Conservation (phyloP, 768 basidiomycete genomes). For the Astraeus odoratus region DNA sequence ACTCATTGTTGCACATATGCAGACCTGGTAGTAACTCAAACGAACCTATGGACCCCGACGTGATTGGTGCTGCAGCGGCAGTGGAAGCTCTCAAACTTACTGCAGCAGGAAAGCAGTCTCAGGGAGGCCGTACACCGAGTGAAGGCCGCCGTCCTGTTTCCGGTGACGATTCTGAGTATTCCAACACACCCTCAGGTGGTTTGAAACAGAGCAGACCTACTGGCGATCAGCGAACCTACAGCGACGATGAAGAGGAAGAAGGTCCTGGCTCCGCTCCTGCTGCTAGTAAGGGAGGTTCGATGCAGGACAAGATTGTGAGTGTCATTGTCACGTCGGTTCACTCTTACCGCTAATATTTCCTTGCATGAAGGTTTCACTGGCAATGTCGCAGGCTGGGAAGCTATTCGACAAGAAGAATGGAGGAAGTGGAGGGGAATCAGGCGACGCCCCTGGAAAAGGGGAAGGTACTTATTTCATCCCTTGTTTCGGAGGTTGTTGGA, state of each 20-base stretch:
- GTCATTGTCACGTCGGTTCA: not conserved
- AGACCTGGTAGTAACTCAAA: conserved; percentile 12
- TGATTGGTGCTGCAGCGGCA: conserved; percentile 25
- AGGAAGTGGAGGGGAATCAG: conserved; percentile 4
- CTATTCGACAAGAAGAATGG: conserved; percentile 27
- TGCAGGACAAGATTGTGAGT: conserved; percentile 27
- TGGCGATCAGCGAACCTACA: not conserved
- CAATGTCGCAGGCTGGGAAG: conserved; percentile 28
- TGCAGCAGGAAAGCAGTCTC: conserved; percentile 6
- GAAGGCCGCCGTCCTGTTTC: not conserved
- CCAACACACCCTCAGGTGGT: conserved; percentile 14
- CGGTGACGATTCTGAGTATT: not conserved
- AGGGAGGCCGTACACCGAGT: conserved; percentile 2
- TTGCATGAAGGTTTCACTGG: conserved; percentile 18
- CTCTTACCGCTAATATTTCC: not conserved
- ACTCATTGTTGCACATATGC: not conserved
- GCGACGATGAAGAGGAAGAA: conserved; percentile 11
- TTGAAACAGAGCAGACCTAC: conserved; percentile 1
- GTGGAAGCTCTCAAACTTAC: conserved; percentile 26
- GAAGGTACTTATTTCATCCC: conserved; percentile 14
- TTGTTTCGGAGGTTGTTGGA: not conserved
- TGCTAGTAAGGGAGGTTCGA: conserved; percentile 11
- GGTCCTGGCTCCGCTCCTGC: conserved; percentile 1
- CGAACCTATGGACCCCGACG: conserved; percentile 20
- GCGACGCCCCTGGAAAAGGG: conserved; percentile 16